These are phyloP conservation scores for Agaricus subrufescens DNA, from an alignment of 768 basidiomycete genomes.

Conservation along the genomic window DNA sequence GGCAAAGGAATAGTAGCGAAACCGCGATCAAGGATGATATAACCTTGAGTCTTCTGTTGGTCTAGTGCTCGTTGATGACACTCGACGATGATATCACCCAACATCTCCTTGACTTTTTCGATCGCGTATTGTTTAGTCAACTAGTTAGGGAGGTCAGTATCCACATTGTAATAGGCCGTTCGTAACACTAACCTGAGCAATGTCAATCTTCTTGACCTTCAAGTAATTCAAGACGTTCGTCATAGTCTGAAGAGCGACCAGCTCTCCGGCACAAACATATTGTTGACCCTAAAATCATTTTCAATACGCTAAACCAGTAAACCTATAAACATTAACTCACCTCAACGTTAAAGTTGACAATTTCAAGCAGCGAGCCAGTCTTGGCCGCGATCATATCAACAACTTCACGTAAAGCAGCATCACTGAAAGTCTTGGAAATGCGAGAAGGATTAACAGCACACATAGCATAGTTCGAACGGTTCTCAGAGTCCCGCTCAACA, in stretches of 20 bases:
- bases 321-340: constrained; percentile 31
- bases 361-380: constrained; percentile 85
- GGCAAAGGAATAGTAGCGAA: constrained; percentile 94
- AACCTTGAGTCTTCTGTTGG: constrained; percentile 76
- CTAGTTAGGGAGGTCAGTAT: constrained; percentile 31
- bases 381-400: constrained; percentile 82
- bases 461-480: constrained; percentile 97
- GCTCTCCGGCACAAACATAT: constrained; percentile 98
- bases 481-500: constrained; percentile 90
- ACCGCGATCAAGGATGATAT: constrained; percentile 93
- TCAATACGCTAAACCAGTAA: background rate
- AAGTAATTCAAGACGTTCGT: constrained; percentile 96
- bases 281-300: constrained; percentile 76
- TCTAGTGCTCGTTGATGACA: constrained; percentile 73
- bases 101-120: constrained; percentile 96
- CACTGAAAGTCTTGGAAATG: constrained; percentile 91
- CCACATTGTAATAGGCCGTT: constrained; percentile 1
- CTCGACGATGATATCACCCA: constrained; percentile 84
- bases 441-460: constrained; percentile 98
- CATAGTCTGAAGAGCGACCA: constrained; percentile 87
- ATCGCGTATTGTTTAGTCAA: constrained; percentile 83
- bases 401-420: constrained; percentile 93
- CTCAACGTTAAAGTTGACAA: constrained; percentile 95
- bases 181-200: constrained; percentile 57
- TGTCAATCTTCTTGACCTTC: constrained; percentile 94